Conservation (phyloP, 2,329 filamentous ascomycete genomes). For the Xylariales sp. region DNA sequence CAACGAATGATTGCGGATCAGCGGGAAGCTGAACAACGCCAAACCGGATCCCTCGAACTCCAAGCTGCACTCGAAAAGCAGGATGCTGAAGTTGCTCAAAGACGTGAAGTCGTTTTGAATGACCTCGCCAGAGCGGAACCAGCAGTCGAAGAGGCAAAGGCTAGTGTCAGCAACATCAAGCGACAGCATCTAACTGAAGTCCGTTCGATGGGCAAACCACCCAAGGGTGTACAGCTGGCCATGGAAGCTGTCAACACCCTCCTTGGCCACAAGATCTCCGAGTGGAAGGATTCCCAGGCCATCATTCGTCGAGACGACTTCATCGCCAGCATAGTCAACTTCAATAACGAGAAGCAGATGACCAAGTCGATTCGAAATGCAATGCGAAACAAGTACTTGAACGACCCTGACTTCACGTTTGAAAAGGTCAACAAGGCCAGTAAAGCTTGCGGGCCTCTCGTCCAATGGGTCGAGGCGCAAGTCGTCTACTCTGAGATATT, state of each 20-base stretch:
- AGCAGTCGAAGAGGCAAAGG: constrained; percentile 86
- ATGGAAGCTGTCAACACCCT: constrained; percentile 95
- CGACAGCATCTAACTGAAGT: constrained; percentile 96
- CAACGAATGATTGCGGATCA: constrained; percentile 97
- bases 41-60: constrained; percentile 82
- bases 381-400: constrained; percentile 90
- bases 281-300: constrained; percentile 87
- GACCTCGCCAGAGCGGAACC: constrained; percentile 91
- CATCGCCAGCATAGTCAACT: constrained; percentile 69
- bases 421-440: constrained; percentile 94
- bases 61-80: constrained; percentile 84
- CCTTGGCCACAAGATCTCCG: constrained; percentile 77
- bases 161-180: constrained; percentile 98
- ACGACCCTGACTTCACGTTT: constrained; percentile 91
- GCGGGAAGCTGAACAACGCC: constrained; percentile 86
- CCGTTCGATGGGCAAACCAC: constrained; percentile 91
- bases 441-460: constrained; percentile 92
- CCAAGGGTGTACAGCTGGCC: constrained; percentile 82
- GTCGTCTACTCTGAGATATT: constrained; percentile 98
- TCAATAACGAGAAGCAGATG: constrained; percentile 95
- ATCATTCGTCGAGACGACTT: constrained; percentile 93
- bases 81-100: constrained; percentile 77
- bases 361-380: constrained; percentile 73
- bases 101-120: constrained; percentile 77
- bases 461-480: constrained; percentile 95